These are phyloP conservation scores for Nevesoporus exiguus DNA, from an alignment of 768 basidiomycete species.

Conservation along the genomic window DNA sequence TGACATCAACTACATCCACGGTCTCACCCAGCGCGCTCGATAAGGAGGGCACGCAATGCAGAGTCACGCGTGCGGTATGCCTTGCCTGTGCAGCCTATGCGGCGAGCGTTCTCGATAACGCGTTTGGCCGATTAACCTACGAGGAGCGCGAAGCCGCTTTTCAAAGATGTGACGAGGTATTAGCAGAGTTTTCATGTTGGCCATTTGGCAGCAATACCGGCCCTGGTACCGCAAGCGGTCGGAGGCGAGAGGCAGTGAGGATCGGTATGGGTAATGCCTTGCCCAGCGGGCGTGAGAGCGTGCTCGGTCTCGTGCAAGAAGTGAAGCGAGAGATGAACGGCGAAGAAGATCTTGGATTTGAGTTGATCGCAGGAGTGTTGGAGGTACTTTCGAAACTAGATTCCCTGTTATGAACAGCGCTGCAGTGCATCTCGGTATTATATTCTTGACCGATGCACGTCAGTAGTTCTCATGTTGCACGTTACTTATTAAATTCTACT, in stretches of 20 bases:
- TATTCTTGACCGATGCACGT: neutral
- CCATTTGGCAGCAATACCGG: conserved; percentile 61
- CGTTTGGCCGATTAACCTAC: conserved; percentile 82
- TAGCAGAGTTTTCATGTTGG: conserved; percentile 89
- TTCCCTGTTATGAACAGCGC: conserved; percentile 42
- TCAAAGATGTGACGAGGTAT: conserved; percentile 87
- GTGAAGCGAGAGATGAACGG: conserved; percentile 67
- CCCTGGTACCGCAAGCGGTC: conserved; percentile 33
- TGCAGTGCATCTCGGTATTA: neutral
- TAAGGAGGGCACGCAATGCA: conserved; percentile 76
- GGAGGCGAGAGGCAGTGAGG: conserved; percentile 41
- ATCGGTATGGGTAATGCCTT: conserved; percentile 56
- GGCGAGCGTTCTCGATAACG: conserved; percentile 93
- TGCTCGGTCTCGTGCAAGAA: conserved; percentile 71
- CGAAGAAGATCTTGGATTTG: conserved; percentile 83
- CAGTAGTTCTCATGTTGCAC: neutral
- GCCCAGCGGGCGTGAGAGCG: conserved; percentile 57
- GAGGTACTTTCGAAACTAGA: conserved; percentile 93
- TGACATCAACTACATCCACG: conserved; percentile 80
- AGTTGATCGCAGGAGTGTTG: conserved; percentile 87
- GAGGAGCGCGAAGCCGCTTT: conserved; percentile 95
- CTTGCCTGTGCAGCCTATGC: conserved; percentile 91
- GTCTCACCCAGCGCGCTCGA: conserved; percentile 73
- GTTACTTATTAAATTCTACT: conserved; percentile 8
- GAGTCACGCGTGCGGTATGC: conserved; percentile 75